Base-by-base conservation (phyloP, 257 asterid genomes). In the Henckelia pumila region DNA sequence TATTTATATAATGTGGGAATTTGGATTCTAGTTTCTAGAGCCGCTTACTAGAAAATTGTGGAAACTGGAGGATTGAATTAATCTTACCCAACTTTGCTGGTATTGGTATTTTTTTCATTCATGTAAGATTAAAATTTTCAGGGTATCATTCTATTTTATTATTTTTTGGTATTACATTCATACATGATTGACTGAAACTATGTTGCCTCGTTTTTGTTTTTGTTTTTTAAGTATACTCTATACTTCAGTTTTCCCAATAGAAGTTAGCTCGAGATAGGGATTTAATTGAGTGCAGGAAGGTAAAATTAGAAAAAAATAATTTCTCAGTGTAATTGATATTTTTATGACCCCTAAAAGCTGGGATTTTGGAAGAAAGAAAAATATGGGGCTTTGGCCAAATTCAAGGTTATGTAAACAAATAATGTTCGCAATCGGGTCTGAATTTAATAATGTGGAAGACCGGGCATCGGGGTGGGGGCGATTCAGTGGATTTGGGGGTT, bases 31-130 rank as follows among this genome's bases (percentile, higher is more conserved):
- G 96, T 89, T 92, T 73, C 75, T 80, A 21, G 98, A 92, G 77
- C 96, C 98, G 59, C 90, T 92, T 37, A 92, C 97, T 1, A 93
- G 97, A 74, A 92, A 77, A 78, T 29, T 75, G 47, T 89, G 98
- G 97, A 89, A 72, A 32, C 74, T 92, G 64, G 91, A 87, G 13
- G 95, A 92, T 56, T 89, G n/a, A n/a, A n/a, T 89, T 65, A 89
- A 72, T 50, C 95, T 19, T 74, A 86, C 81, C 96, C 97, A 4
- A 95, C 96, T 30, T 79, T 92, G 62, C 84, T 92, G 89, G 98
- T 92, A 81, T 75, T 65, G 21, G 19, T 70, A 13, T 52, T 47
- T 14, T 9, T 6, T 72, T n/a, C 21, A 22, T 30, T 59, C 28
- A 0, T 17, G 55, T 58, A 8, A 25, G 10, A 5, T 25, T 64